A percentile compares a stretch with the other conserved stretches of the same genome.
Evolutionary conservation across 176 grass and related monocot species (phyloP).

Genomic region (Puya raimondii): DNA sequence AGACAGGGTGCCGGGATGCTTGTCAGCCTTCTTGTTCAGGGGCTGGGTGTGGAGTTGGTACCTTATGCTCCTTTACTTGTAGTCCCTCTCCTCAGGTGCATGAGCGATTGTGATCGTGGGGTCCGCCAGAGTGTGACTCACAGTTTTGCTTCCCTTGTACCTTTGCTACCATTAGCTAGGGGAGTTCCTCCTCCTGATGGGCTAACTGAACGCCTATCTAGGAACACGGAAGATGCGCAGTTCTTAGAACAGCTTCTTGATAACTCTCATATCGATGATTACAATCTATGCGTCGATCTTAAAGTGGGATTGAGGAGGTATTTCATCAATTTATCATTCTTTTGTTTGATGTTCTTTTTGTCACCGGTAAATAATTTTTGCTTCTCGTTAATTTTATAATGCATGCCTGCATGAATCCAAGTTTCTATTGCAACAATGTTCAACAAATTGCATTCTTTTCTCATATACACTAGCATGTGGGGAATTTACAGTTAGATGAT

Average conservation of each 20-base stretch:
- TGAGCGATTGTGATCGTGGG: slow-evolving; percentile 82
- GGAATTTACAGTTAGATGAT: background rate
- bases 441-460: background rate
- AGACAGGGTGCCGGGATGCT: slow-evolving; percentile 97
- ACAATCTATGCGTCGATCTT: slow-evolving; percentile 77
- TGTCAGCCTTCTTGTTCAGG: slow-evolving; percentile 95
- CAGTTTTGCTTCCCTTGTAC: slow-evolving; percentile 95
- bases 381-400: background rate
- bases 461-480: too few relatives aligned
- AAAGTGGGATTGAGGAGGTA: slow-evolving; percentile 85
- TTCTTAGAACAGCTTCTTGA: slow-evolving; percentile 98
- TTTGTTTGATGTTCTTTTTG: slow-evolving; percentile 4
- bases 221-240: slow-evolving; percentile 71
- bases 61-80: slow-evolving; percentile 92
- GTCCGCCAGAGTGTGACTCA: slow-evolving; percentile 95
- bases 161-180: slow-evolving; percentile 84
- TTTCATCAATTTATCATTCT: background rate
- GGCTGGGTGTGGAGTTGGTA: slow-evolving; percentile 76
- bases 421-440: background rate
- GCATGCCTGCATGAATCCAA: background rate
- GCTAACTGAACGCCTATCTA: slow-evolving; percentile 64
- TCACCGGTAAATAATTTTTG: background rate
- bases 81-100: slow-evolving; percentile 94
- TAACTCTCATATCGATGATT: slow-evolving; percentile 95
- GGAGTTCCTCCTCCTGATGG: slow-evolving; percentile 54